phyloP scores from a whole-genome alignment of 257 asterid genomes.

The Nicotiana benthamiana region DNA sequence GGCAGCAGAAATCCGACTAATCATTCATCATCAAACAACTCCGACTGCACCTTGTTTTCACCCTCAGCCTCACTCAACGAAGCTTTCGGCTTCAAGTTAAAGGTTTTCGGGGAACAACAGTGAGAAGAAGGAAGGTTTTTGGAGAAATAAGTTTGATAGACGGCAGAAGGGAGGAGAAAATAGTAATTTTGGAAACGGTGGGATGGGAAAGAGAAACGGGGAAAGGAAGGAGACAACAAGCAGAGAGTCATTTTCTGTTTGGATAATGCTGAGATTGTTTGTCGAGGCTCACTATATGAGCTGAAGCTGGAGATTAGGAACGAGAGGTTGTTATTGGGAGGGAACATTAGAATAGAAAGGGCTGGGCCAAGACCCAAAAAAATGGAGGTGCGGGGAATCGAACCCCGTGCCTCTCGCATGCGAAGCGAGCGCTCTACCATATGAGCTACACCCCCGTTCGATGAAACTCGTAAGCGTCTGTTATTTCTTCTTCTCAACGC shows the following conservation, averaged over 20 bases:
- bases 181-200: slow-evolving; percentile 7
- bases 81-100: slow-evolving; percentile 10
- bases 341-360: neutral
- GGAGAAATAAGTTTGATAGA: neutral
- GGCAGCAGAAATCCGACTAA: slow-evolving; percentile 41
- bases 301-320: slow-evolving; percentile 35
- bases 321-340: slow-evolving; percentile 30
- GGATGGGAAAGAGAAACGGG: slow-evolving; percentile 16
- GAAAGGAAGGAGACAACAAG: slow-evolving; percentile 33
- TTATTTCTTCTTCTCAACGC: too few species aligned
- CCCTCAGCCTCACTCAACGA: slow-evolving; percentile 17
- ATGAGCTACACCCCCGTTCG: slow-evolving; percentile 99
- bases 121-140: slow-evolving; percentile 6
- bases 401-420: slow-evolving; percentile 99
- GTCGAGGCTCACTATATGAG: neutral
- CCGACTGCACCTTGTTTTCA: slow-evolving; percentile 17
- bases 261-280: neutral
- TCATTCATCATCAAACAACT: slow-evolving; percentile 41
- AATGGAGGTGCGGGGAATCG: slow-evolving; percentile 98
- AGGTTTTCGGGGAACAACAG: slow-evolving; percentile 9
- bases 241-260: slow-evolving; percentile 40
- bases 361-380: neutral
- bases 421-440: slow-evolving; percentile 99
- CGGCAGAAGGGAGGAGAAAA: slow-evolving; percentile 25
- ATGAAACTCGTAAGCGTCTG: too few species aligned